A percentile compares a stretch with the other conserved stretches of the same genome.
phyloP scores from a whole-genome alignment of 257 asterid species.

The Ajuga chamaepitys region DNA sequence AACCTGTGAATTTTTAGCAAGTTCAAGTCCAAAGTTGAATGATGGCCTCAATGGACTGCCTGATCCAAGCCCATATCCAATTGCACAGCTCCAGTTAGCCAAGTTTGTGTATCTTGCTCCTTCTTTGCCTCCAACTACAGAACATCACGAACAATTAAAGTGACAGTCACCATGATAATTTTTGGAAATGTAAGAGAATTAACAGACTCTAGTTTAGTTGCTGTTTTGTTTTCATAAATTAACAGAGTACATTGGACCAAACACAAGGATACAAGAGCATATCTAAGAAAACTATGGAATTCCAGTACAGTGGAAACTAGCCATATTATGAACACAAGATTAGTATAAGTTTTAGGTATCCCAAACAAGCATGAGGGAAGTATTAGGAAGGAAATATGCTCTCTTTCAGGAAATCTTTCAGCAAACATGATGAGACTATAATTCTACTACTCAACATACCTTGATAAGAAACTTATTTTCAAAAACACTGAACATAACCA shows the following conservation, averaged over 20 bases:
- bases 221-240: background rate
- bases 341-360: background rate
- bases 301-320: background rate
- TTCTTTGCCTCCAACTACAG: conserved; percentile 60
- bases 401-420: background rate
- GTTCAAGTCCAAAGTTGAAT: conserved; percentile 88
- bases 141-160: conserved; percentile 17
- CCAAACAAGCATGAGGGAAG: background rate
- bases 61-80: conserved; percentile 86
- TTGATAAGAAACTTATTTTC: background rate
- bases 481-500: background rate
- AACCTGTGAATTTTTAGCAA: conserved; percentile 82
- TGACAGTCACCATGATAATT: background rate
- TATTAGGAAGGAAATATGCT: background rate
- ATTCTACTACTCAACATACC: background rate
- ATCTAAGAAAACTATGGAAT: background rate
- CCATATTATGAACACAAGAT: background rate
- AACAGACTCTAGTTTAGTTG: background rate
- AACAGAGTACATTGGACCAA: background rate
- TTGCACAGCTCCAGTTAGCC: conserved; percentile 87
- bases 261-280: background rate
- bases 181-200: background rate
- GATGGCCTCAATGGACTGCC: conserved; percentile 94
- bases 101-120: conserved; percentile 54
- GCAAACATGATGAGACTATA: background rate